These are phyloP conservation scores for Coemansia sp. DNA, from an alignment of 192 early-diverging fungal species.

Conservation along the genomic window DNA sequence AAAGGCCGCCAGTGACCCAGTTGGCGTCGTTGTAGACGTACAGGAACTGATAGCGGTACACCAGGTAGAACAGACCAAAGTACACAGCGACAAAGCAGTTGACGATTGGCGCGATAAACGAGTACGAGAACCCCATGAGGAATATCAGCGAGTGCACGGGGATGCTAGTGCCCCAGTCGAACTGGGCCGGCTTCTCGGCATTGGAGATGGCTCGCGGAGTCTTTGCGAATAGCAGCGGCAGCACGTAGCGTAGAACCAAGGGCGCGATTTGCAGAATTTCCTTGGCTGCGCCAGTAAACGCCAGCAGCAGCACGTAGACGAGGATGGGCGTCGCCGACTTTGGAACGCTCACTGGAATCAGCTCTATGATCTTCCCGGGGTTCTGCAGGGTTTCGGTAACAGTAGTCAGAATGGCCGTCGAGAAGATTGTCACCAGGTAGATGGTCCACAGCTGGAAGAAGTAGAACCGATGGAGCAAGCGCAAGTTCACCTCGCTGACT, in stretches of 20 bases:
- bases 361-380: conserved; percentile 47
- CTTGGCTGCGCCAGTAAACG: conserved; percentile 68
- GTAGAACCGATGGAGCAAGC: conserved; percentile 75
- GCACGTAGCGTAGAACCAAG: conserved; percentile 66
- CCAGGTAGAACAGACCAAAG: conserved; percentile 76
- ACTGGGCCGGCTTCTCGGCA: conserved; percentile 57
- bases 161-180: conserved; percentile 69
- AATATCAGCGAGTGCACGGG: conserved; percentile 76
- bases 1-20: conserved; percentile 68
- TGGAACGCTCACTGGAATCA: conserved; percentile 69
- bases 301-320: conserved; percentile 81
- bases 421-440: conserved; percentile 77
- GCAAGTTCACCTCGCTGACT: conserved; percentile 65
- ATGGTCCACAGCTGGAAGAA: conserved; percentile 86
- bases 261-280: conserved; percentile 74
- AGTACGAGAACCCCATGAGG: conserved; percentile 78
- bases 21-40: conserved; percentile 70
- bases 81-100: conserved; percentile 78
- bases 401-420: conserved; percentile 64
- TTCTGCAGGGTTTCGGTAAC: too few relatives aligned
- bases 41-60: conserved; percentile 85
- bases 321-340: conserved; percentile 79
- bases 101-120: conserved; percentile 79
- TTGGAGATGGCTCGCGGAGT: conserved; percentile 75
- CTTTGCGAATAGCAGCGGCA: conserved; percentile 63